These are phyloP conservation scores for Penicillium corylophilum DNA, from an alignment of 2,329 filamentous ascomycete species.

Conservation along the genomic window DNA sequence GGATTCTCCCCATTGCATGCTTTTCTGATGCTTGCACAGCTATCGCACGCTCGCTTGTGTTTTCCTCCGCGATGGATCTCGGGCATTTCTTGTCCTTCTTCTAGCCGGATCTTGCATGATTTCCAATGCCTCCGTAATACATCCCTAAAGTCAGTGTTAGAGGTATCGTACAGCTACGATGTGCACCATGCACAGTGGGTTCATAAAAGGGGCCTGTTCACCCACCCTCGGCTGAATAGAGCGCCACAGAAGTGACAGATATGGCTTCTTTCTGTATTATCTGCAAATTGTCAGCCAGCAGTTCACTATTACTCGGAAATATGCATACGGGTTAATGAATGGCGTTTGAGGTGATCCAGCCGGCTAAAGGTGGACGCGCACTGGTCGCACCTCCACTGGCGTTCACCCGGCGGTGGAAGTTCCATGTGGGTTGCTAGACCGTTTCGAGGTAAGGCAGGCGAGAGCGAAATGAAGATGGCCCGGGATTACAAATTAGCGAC, in stretches of 20 bases:
- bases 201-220: neutral
- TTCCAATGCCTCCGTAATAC: constrained; percentile 31
- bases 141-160: constrained; percentile 12
- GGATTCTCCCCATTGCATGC: constrained; percentile 25
- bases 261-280: constrained; percentile 19
- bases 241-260: constrained; percentile 27
- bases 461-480: constrained; percentile 1
- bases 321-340: constrained; percentile 25
- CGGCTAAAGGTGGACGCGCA: constrained; percentile 27
- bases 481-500: constrained; percentile 1
- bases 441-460: constrained; percentile 11
- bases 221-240: constrained; percentile 28
- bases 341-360: constrained; percentile 29
- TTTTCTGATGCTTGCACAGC: constrained; percentile 28
- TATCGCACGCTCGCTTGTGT: constrained; percentile 31
- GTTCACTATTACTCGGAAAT: neutral
- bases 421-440: constrained; percentile 13
- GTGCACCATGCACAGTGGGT: neutral
- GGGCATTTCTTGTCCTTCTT: constrained; percentile 21
- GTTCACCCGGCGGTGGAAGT: constrained; percentile 1
- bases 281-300: constrained; percentile 10
- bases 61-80: constrained; percentile 25
- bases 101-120: constrained; percentile 24
- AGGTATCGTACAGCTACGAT: neutral
- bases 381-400: constrained; percentile 25